These are phyloP conservation scores for Melampsora americana DNA, from an alignment of 1,284 basidiomycete species.

Conservation along the genomic window DNA sequence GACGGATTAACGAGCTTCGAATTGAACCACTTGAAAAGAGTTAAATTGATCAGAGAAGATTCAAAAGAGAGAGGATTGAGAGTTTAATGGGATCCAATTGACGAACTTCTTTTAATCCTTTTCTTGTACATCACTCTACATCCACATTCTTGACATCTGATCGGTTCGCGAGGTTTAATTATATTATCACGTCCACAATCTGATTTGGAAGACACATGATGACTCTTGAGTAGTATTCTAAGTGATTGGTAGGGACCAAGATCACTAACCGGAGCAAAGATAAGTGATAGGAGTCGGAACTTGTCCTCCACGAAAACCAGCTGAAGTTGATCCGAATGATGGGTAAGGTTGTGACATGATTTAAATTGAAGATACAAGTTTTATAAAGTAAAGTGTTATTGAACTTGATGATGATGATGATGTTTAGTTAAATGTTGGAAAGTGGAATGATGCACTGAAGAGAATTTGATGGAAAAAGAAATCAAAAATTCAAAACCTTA, in stretches of 20 bases:
- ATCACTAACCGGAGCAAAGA: constrained; percentile 32
- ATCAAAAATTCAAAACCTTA: no score
- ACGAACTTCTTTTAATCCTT: constrained; percentile 86
- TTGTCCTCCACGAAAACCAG: constrained; percentile 3
- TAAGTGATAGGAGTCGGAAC: constrained; percentile 13
- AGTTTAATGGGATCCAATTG: background rate
- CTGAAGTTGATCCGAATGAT: background rate
- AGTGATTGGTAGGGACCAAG: background rate
- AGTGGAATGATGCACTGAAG: no score
- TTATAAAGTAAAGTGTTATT: no score
- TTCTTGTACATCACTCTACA: constrained; percentile 99
- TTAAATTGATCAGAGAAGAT: constrained; percentile 22
- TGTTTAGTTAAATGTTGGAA: no score
- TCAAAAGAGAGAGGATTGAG: background rate
- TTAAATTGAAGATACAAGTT: background rate
- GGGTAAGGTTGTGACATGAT: constrained; percentile 39
- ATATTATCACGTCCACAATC: constrained; percentile 92
- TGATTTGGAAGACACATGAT: constrained; percentile 52
- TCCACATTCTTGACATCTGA: constrained; percentile 93
- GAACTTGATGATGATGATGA: no score
- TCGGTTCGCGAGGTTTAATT: constrained; percentile 88
- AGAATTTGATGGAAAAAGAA: no score
- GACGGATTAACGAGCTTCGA: constrained; percentile 68
- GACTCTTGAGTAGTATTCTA: background rate
- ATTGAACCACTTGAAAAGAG: constrained; percentile 67